Evolutionary conservation across 768 basidiomycete genomes (phyloP).

Genomic region (Lactarius tabidus): DNA sequence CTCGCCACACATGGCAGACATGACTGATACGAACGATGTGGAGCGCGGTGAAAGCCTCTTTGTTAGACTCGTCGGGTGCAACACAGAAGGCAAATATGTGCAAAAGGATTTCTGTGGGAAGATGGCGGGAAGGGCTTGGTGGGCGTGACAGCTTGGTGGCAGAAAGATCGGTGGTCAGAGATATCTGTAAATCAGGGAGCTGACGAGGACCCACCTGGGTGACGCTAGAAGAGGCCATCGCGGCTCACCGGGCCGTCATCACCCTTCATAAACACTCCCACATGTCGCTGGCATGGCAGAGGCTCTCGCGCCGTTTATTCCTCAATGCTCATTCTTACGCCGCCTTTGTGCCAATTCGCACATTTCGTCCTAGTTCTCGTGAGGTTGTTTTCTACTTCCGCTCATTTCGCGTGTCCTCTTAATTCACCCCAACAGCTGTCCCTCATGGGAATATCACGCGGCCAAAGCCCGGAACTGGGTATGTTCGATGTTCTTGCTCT

Average conservation of each 20-base stretch:
- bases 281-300: slow-evolving; percentile 8
- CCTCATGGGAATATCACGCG: slow-evolving; percentile 54
- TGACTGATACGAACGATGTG: slow-evolving; percentile 23
- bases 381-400: not conserved
- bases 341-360: not conserved
- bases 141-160: not conserved
- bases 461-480: slow-evolving; percentile 70
- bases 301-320: slow-evolving; percentile 4
- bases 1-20: slow-evolving; percentile 25
- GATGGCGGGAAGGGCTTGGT: not conserved
- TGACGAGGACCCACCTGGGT: slow-evolving; percentile 9
- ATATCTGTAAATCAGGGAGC: not conserved
- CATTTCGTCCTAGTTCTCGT: slow-evolving; percentile 8
- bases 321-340: not conserved
- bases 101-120: slow-evolving; percentile 26
- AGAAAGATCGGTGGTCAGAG: not conserved
- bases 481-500: slow-evolving; percentile 12
- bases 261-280: not conserved
- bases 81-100: slow-evolving; percentile 24
- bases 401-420: not conserved
- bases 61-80: slow-evolving; percentile 17
- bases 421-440: slow-evolving; percentile 22
- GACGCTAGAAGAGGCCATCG: not conserved
- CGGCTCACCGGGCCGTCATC: slow-evolving; percentile 9
- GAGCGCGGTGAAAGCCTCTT: slow-evolving; percentile 13